Evolutionary conservation across 495 filamentous ascomycete genomes (phyloP).

Genomic region (Aspergillus sparsus): DNA sequence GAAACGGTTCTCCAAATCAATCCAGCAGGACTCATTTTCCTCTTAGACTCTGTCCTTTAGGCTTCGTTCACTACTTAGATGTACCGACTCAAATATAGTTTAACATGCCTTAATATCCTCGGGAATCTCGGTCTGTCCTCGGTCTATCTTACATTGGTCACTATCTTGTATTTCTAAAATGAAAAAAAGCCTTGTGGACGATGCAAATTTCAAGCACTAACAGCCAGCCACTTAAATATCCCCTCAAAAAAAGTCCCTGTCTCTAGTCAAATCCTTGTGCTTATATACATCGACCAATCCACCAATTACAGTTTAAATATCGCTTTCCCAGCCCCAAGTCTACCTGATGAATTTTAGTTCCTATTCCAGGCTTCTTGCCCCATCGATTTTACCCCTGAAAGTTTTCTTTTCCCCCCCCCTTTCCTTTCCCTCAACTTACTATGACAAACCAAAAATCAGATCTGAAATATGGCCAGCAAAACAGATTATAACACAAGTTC

Average conservation of each 20-base stretch:
- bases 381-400: conserved; percentile 5
- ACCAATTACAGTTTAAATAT: background rate
- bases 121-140: conserved; percentile 4
- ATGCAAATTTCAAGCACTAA: background rate
- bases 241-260: background rate
- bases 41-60: background rate
- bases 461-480: conserved; percentile 7
- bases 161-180: background rate
- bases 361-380: background rate
- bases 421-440: conserved; percentile 2
- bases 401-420: background rate
- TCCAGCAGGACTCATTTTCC: background rate
- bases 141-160: background rate
- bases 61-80: background rate
- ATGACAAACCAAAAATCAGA: background rate
- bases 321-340: background rate
- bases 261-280: background rate
- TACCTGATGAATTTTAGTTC: background rate
- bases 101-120: background rate
- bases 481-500: background rate
- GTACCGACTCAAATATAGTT: background rate
- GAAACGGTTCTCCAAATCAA: background rate
- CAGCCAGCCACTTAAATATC: background rate
- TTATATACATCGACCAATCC: background rate
- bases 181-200: background rate